Evolutionary conservation across 208 protist species (phyloP), one percentile per base, ranked within the genome.

Genomic region (Trypanosoma rangeli): DNA sequence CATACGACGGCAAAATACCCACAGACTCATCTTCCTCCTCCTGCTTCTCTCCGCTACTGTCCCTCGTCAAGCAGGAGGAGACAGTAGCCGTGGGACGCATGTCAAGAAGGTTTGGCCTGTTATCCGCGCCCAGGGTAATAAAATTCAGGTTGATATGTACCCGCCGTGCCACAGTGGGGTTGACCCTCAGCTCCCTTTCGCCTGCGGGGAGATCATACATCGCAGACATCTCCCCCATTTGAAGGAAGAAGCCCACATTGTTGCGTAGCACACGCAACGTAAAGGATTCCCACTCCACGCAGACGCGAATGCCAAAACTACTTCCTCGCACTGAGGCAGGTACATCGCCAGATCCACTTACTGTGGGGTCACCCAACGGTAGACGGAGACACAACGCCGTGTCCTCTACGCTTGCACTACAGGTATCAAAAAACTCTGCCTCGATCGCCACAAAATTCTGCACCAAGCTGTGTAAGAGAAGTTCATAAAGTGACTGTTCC

Each of bases 401-500:
- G 22, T 48, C 57, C 35, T 44, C 56, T 0, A 3, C 42, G 5
- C 42, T 28, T 10, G 26, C 29, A 15, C 44, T n/a, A 37, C 28
- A 22, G 29, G 28, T 10, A 20, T 66, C 49, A 22, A 64, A 42
- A 10, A 64, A 52, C 18, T 68, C 68, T 12, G 50, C 64, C 8
- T 60, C 70, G 1, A 48, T 67, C 5, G 48, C 64, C 20, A 80
- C 31, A 61, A 82, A 70, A 35, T 83, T 70, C 4, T 74, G 55
- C 22, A 75, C 74, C 7, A 83, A 48, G 28, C 68, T 75, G 29
- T 67, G 76, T n/a, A 88, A 61, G 22, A 88, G 56, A 37, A 81
- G 59, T 71, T 88, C 83, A 77, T 88, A 88, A 59, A 83, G 74
- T 0, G 58, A 55, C 29, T 76, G 69, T 39, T 70, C 63, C 16